Conservation (phyloP, 768 basidiomycete genomes). For the Pleurotus platypus region DNA sequence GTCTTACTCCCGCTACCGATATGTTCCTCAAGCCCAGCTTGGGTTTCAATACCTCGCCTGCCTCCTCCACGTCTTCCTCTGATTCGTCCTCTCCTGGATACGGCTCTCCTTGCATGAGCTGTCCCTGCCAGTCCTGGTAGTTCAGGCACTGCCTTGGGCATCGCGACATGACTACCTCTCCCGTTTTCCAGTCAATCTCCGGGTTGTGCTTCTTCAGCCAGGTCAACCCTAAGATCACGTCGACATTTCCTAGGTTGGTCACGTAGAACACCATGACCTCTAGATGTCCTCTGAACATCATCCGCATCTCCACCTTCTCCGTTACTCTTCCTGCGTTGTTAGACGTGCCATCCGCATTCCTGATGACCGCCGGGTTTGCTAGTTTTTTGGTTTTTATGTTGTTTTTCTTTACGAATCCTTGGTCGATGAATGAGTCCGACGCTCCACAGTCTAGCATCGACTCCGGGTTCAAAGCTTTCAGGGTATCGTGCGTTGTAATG, state of each 20-base stretch:
- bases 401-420: background rate
- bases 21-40: background rate
- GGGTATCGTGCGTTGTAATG: background rate
- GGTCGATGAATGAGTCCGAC: background rate
- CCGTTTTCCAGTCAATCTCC: constrained; percentile 18
- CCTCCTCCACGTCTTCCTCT: background rate
- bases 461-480: background rate
- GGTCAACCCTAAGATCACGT: constrained; percentile 18
- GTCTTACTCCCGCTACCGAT: background rate
- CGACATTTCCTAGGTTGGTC: constrained; percentile 14
- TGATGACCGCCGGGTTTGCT: background rate
- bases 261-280: constrained; percentile 17
- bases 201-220: constrained; percentile 24
- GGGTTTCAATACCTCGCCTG: background rate
- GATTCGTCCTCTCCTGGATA: constrained; percentile 1
- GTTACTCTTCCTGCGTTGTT: constrained; percentile 19
- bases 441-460: background rate
- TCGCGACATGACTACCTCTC: constrained; percentile 15
- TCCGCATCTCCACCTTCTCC: constrained; percentile 14
- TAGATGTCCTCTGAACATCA: constrained; percentile 15
- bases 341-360: constrained; percentile 14
- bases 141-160: constrained; percentile 7
- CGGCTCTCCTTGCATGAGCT: too few relatives aligned
- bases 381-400: background rate
- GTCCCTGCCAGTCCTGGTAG: too few relatives aligned